Evolutionary conservation across 768 basidiomycete species (phyloP).

Genomic region (Sarcodon aspratus): DNA sequence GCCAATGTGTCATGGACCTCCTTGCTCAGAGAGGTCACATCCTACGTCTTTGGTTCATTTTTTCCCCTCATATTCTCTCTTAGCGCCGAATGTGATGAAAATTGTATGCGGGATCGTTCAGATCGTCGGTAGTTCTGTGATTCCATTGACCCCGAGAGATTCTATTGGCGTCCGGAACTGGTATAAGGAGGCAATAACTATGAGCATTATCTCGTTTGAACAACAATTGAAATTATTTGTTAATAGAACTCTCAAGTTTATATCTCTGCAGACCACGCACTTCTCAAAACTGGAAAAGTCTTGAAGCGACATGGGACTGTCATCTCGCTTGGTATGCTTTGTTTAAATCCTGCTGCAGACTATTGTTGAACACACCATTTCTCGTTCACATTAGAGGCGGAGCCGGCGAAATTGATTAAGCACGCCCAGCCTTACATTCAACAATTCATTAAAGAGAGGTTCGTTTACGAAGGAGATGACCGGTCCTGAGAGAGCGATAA

Average conservation of each 20-base stretch:
- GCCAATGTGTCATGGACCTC: slow-evolving; percentile 58
- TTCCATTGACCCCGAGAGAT: background rate
- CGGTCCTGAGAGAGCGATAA: no score
- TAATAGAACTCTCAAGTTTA: background rate
- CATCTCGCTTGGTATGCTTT: background rate
- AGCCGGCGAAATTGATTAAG: background rate
- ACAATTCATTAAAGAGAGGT: background rate
- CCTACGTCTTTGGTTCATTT: background rate
- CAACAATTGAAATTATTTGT: background rate
- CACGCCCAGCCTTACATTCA: background rate
- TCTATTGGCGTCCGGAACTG: slow-evolving; percentile 21
- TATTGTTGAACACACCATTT: background rate
- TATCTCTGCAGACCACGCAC: background rate
- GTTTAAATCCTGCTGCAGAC: background rate
- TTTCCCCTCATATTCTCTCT: background rate
- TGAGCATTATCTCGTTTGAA: background rate
- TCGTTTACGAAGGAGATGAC: background rate
- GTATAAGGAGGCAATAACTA: slow-evolving; percentile 50
- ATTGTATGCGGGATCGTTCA: slow-evolving; percentile 2
- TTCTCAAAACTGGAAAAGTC: background rate
- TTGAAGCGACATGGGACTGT: background rate
- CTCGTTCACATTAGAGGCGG: background rate
- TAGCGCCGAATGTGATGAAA: slow-evolving; percentile 42
- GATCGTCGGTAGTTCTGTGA: background rate
- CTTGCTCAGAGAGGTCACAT: slow-evolving; percentile 50